Evolutionary conservation across 768 basidiomycete species (phyloP).

Genomic region (Lenzites betulinus): DNA sequence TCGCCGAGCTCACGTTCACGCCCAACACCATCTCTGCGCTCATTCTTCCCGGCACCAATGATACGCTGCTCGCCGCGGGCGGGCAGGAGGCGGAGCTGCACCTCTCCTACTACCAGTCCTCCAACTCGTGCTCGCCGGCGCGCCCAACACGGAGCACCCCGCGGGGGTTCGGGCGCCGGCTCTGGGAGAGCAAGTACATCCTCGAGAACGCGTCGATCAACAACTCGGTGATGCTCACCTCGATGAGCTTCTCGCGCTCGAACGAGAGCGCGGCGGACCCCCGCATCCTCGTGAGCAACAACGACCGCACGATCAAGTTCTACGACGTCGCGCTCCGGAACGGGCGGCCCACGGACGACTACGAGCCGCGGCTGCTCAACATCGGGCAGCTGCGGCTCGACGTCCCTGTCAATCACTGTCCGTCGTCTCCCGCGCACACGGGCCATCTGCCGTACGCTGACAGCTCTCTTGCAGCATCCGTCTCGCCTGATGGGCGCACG

Average conservation of each 20-base stretch:
- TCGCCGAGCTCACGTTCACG: conserved; percentile 57
- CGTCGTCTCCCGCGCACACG: conserved; percentile 31
- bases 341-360: conserved; percentile 26
- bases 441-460: conserved; percentile 17
- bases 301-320: conserved; percentile 80
- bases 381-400: conserved; percentile 58
- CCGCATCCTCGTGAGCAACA: conserved; percentile 81
- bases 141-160: conserved; percentile 15
- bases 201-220: conserved; percentile 70
- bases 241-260: conserved; percentile 59
- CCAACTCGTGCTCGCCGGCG: conserved; percentile 7
- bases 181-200: conserved; percentile 58
- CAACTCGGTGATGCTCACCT: conserved; percentile 73
- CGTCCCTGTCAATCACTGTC: conserved; percentile 83
- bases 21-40: conserved; percentile 68
- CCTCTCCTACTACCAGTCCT: conserved; percentile 49
- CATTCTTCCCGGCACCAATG: conserved; percentile 48
- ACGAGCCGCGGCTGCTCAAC: conserved; percentile 25
- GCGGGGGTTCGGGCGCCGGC: conserved; percentile 23
- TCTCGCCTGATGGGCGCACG: conserved; percentile 86
- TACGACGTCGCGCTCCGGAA: conserved; percentile 69
- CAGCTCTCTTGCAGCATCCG: conserved; percentile 59
- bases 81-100: conserved; percentile 75
- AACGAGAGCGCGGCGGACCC: conserved; percentile 71
- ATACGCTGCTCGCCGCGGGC: conserved; percentile 72